Percentiles rank a stretch among this genome's conserved stretches.
phyloP scores from a whole-genome alignment of 495 filamentous ascomycete genomes.

The Penicillium robsamsonii region DNA sequence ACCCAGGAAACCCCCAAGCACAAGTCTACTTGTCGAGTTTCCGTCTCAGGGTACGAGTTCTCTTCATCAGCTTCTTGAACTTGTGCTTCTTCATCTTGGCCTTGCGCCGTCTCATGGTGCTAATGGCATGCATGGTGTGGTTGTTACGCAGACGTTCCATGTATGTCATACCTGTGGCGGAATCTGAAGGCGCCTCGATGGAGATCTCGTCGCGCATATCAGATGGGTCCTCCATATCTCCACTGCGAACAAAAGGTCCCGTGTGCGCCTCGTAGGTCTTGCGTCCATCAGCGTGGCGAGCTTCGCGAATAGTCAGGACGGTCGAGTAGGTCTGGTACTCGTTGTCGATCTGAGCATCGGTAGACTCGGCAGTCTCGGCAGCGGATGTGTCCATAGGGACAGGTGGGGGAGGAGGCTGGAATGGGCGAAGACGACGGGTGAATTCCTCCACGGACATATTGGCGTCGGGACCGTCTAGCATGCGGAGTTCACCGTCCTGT shows the following conservation, averaged over 20 bases:
- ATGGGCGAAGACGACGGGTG: constrained; percentile 65
- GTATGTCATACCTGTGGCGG: constrained; percentile 35
- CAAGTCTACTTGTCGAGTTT: constrained; percentile 65
- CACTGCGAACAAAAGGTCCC: constrained; percentile 38
- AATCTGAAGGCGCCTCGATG: constrained; percentile 34
- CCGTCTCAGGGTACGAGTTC: constrained; percentile 83
- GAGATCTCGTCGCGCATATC: constrained; percentile 26
- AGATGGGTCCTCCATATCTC: constrained; percentile 37
- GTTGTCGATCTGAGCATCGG: constrained; percentile 20
- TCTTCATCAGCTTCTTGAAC: constrained; percentile 97
- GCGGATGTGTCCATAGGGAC: constrained; percentile 45
- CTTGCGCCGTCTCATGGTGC: constrained; percentile 82
- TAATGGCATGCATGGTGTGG: constrained; percentile 61
- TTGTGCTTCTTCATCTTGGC: constrained; percentile 99
- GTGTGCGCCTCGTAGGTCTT: constrained; percentile 56
- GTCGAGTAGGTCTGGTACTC: constrained; percentile 68
- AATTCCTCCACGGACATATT: constrained; percentile 52
- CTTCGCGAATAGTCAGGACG: constrained; percentile 78
- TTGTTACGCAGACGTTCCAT: constrained; percentile 42
- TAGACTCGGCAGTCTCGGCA: constrained; percentile 24
- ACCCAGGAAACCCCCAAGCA: constrained; percentile 8
- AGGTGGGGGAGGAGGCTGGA: constrained; percentile 74
- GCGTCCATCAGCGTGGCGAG: constrained; percentile 64
- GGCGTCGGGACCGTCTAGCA: constrained; percentile 38
- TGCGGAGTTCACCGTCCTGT: constrained; percentile 50